Conservation (phyloP, 768 basidiomycete species). For the Mycena latifolia region DNA sequence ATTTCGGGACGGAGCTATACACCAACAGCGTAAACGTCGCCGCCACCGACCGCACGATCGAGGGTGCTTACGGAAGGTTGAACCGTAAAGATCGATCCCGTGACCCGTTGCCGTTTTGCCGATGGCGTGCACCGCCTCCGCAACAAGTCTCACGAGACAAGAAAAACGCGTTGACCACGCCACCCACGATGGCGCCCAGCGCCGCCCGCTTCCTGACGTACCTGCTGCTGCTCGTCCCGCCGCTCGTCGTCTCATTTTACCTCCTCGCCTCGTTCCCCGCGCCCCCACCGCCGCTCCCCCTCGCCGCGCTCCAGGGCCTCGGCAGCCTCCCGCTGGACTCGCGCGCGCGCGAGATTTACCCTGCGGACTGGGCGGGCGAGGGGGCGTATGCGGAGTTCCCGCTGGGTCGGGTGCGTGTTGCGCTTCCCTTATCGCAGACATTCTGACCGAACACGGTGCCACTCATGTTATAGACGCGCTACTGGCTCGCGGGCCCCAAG, state of each 20-base stretch:
- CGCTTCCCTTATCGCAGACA: no score
- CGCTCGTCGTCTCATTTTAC: constrained; percentile 70
- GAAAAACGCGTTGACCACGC: constrained; percentile 30
- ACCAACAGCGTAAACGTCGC: no score
- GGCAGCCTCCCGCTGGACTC: constrained; percentile 67
- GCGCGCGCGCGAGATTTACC: constrained; percentile 78
- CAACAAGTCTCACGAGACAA: constrained; percentile 4
- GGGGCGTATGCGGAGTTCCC: constrained; percentile 77
- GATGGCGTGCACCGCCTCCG: constrained; percentile 1
- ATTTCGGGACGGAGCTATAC: no score
- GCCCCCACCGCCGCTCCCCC: constrained; percentile 57
- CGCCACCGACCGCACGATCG: no score
- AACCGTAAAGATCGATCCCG: no score
- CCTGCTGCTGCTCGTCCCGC: constrained; percentile 70
- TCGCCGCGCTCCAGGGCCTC: constrained; percentile 68
- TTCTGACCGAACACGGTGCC: no score
- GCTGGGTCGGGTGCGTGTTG: constrained; percentile 66
- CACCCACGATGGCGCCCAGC: constrained; percentile 21
- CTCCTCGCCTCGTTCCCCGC: constrained; percentile 76
- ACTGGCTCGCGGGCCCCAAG: constrained; percentile 83
- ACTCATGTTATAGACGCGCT: constrained; percentile 76
- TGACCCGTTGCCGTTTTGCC: background rate
- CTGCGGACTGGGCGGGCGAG: constrained; percentile 68
- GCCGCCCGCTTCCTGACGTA: constrained; percentile 52
- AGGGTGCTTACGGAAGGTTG: no score